Evolutionary conservation across 495 filamentous ascomycete genomes (phyloP).

Genomic region (Xylaria curta): DNA sequence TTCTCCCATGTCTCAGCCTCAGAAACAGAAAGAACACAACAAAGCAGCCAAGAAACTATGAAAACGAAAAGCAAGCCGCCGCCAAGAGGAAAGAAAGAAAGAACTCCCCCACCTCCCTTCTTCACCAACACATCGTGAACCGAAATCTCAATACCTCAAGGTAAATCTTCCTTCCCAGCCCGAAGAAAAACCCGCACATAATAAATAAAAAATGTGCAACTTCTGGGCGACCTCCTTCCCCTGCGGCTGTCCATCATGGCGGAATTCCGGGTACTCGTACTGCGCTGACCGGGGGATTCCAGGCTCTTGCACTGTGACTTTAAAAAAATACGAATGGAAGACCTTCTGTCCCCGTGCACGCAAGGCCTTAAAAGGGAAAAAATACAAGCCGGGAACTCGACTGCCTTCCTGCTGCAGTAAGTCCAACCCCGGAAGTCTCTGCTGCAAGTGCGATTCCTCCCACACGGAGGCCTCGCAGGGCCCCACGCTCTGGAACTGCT

Average conservation of each 20-base stretch:
- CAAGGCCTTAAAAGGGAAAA: background rate
- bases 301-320: background rate
- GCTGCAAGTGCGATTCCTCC: conserved; percentile 4
- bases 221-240: background rate
- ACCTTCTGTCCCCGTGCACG: background rate
- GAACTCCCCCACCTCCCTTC: background rate
- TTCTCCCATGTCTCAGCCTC: background rate
- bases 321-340: background rate
- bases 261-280: background rate
- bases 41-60: background rate
- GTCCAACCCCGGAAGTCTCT: background rate
- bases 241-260: background rate
- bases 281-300: background rate
- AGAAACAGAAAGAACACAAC: background rate
- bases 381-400: background rate
- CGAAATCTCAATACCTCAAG: too few relatives aligned
- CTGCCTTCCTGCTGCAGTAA: background rate
- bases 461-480: background rate
- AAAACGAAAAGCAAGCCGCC: background rate
- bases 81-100: background rate
- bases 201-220: background rate
- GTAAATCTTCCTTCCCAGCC: background rate
- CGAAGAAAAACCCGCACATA: background rate
- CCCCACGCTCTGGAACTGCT: background rate
- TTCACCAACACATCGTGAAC: too few relatives aligned